phyloP scores from a whole-genome alignment of 805 yeast genomes.

The Candida maesae region DNA sequence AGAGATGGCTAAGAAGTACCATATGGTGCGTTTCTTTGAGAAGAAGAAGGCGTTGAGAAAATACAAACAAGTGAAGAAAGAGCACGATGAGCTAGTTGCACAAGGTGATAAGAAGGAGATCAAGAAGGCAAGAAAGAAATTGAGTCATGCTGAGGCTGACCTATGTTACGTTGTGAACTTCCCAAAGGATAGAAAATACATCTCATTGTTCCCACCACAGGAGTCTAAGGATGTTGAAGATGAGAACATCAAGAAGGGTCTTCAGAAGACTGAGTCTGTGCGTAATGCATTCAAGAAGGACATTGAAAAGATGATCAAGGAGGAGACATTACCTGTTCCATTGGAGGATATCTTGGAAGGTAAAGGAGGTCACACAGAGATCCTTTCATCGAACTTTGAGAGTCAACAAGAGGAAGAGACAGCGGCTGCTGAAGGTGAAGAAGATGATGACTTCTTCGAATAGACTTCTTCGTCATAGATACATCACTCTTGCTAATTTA shows the following conservation, averaged over 20 bases:
- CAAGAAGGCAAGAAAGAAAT: constrained; percentile 46
- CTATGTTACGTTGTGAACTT: constrained; percentile 70
- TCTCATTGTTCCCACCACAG: constrained; percentile 65
- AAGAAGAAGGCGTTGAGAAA: constrained; percentile 76
- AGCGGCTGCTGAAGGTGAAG: constrained; percentile 25
- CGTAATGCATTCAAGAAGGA: constrained; percentile 48
- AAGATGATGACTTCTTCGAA: constrained; percentile 29
- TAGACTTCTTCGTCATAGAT: too few species aligned
- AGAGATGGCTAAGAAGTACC: constrained; percentile 68
- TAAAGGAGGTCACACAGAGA: constrained; percentile 22
- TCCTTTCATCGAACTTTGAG: constrained; percentile 18
- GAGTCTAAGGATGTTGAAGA: constrained; percentile 26
- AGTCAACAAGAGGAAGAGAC: constrained; percentile 14
- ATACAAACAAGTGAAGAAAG: constrained; percentile 46
- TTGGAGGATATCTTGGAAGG: constrained; percentile 41
- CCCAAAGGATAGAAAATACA: constrained; percentile 77
- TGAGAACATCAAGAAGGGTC: constrained; percentile 32
- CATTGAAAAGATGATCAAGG: constrained; percentile 48
- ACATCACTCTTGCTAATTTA: background rate
- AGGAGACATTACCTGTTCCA: constrained; percentile 54
- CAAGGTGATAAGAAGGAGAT: constrained; percentile 36
- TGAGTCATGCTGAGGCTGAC: constrained; percentile 61
- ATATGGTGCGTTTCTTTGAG: constrained; percentile 91
- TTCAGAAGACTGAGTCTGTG: constrained; percentile 39
- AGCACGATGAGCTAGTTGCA: constrained; percentile 26